Percentiles rank a stretch among this genome's conserved stretches.
These are phyloP conservation scores for Asterophora lycoperdoides DNA, from an alignment of 768 basidiomycete species.

Conservation along the genomic window DNA sequence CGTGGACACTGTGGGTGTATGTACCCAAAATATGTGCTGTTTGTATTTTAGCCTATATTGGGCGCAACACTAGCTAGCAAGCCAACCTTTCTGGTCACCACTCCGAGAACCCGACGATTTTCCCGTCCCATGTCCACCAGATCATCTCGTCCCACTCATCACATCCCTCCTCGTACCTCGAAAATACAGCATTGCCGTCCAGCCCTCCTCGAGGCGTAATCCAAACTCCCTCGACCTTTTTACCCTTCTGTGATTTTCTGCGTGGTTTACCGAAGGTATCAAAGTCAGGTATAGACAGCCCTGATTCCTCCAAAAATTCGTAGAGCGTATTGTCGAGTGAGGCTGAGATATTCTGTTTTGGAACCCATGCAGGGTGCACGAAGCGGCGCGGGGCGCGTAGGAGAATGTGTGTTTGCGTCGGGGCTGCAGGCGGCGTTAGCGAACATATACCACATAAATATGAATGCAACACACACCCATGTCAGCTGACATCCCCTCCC, in stretches of 20 bases:
- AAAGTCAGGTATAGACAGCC: constrained; percentile 11
- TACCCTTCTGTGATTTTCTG: constrained; percentile 19
- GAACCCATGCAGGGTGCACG: too few species aligned
- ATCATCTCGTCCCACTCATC: constrained; percentile 49
- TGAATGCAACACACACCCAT: constrained; percentile 17
- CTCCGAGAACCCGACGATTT: constrained; percentile 46
- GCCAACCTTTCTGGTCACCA: constrained; percentile 37
- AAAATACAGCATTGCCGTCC: constrained; percentile 1
- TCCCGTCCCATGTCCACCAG: constrained; percentile 63
- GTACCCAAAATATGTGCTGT: too few species aligned
- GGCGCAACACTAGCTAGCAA: too few species aligned
- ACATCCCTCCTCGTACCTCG: constrained; percentile 28
- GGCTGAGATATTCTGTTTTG: too few species aligned
- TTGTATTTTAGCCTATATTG: too few species aligned
- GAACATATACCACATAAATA: too few species aligned
- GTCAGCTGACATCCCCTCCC: constrained; percentile 26
- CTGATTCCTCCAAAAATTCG: constrained; percentile 37
- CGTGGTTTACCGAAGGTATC: not conserved
- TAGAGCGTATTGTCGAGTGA: constrained; percentile 25
- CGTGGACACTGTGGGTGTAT: too few species aligned
- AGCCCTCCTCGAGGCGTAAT: constrained; percentile 29
- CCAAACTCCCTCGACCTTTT: constrained; percentile 46
- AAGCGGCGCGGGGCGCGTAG: too few species aligned
- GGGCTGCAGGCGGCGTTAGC: constrained; percentile 23
- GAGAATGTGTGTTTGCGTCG: constrained; percentile 31